These are phyloP conservation scores for Sonneratia caseolaris DNA, from an alignment of 345 rosid genomes.

Conservation along the genomic window DNA sequence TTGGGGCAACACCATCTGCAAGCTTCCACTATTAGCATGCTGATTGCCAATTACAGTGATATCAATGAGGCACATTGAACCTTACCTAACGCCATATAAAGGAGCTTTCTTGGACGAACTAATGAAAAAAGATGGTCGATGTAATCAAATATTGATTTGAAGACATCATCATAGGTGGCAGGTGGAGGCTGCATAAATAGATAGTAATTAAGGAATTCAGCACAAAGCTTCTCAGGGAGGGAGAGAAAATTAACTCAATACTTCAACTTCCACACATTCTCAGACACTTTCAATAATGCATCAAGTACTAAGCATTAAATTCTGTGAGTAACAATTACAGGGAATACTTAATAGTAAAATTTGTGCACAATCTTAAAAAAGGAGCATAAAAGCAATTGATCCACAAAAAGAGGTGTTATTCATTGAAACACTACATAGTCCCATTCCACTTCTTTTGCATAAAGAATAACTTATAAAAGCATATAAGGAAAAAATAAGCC, in stretches of 20 bases:
- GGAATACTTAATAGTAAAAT: neutral
- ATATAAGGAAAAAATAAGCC: too few relatives aligned
- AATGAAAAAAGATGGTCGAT: slow-evolving; percentile 78
- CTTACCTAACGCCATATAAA: slow-evolving; percentile 91
- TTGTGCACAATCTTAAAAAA: neutral
- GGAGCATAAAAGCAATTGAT: neutral
- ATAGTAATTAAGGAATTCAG: slow-evolving; percentile 3
- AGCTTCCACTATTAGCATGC: slow-evolving; percentile 7
- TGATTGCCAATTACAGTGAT: neutral
- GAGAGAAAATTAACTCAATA: neutral
- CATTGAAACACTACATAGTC: too few relatives aligned
- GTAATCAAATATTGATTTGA: slow-evolving; percentile 74
- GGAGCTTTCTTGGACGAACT: slow-evolving; percentile 96
- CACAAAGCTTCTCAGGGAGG: neutral
- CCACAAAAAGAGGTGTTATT: neutral
- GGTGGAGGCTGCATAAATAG: slow-evolving; percentile 67
- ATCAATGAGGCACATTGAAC: slow-evolving; percentile 7
- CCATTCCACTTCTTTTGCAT: too few relatives aligned
- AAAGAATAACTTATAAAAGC: too few relatives aligned
- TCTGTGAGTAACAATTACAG: neutral
- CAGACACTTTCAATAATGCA: neutral
- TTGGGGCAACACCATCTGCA: slow-evolving; percentile 96
- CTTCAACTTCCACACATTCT: neutral
- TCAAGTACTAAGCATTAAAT: neutral
- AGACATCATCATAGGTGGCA: slow-evolving; percentile 83